Base-by-base conservation (phyloP, 1,284 basidiomycete species). In the Rugosomyces carneus region DNA sequence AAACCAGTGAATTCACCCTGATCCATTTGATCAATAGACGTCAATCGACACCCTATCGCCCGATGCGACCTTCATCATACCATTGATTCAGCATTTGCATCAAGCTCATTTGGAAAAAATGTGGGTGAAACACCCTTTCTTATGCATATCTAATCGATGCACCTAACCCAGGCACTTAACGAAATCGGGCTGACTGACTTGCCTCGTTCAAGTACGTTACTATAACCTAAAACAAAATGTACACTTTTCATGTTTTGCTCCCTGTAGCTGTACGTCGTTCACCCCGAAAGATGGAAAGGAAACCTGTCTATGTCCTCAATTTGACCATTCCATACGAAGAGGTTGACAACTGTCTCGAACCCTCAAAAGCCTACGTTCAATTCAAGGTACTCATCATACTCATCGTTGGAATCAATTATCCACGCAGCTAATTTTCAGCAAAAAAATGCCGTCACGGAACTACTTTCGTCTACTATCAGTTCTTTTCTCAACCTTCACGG, bases 271-370 rank as follows among this genome's bases (percentile, higher is more conserved):
- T 61, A 23, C 78, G 85, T 41, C 73, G 83, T 18, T 87, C 89
- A 19, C 84, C 89, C 20, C 76, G 80, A 26, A 89, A 90, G 64
- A 59, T 68, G 15, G 89, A 91, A 58, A 81, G 80, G 60, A 78
- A 77, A 57, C 82, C 90, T 1, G 76, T 91, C 44, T 95, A 90
- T 60, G 84, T 92, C 21, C 69, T 96, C 23, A 83, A 87, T 58
- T 58, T 95, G 42, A 72, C 68, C 1, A 63, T 93, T 9, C 78
- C 89, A 34, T 65, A 78, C 1, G 64, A 69, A 15, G 68, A 81
- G 23, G 70, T 94, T 13, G 90, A 94, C 58, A 85, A 87, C 48
- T 79, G 78, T 48, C 60, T 92, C 19, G 88, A 89, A 52, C 89
- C 91, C 11, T 68, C 76, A 9, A 95, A 93, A 67, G 65, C 71